A percentile compares a stretch with the other conserved stretches of the same genome.
Evolutionary conservation across 306 rosid species (phyloP).

Genomic region (Pyrus communis): DNA sequence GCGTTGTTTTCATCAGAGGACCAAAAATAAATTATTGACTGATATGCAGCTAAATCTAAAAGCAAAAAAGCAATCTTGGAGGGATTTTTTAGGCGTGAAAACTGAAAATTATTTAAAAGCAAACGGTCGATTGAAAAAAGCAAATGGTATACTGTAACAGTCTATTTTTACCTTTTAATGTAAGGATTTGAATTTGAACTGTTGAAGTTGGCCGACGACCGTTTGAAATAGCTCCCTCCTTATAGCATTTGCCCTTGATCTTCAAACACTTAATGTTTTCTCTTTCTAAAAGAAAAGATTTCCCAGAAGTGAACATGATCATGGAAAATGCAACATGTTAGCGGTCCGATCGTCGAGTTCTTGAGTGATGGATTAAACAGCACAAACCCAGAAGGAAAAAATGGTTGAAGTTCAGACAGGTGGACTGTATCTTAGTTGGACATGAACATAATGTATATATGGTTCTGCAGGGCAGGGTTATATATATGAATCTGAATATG

Average conservation of each 20-base stretch:
- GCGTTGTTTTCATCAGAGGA: conserved; percentile 37
- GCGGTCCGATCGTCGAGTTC: not conserved
- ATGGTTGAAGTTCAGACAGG: conserved; percentile 19
- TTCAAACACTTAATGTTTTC: not conserved
- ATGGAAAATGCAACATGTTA: conserved; percentile 3
- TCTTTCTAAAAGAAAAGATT: conserved; percentile 27
- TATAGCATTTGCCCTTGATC: conserved; percentile 24
- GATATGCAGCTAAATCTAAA: conserved; percentile 28
- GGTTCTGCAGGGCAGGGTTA: not conserved
- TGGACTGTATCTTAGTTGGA: not conserved
- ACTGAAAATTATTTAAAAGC: not conserved
- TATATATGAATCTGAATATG: not conserved
- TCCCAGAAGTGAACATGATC: conserved; percentile 9
- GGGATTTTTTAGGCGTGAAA: not conserved
- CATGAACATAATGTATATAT: conserved; percentile 17
- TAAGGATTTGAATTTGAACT: conserved; percentile 44
- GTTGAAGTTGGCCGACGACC: conserved; percentile 16
- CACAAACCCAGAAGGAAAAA: conserved; percentile 25
- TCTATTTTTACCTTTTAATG: conserved; percentile 28
- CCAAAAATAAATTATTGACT: conserved; percentile 31
- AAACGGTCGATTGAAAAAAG: conserved; percentile 4
- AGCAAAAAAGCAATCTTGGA: conserved; percentile 9
- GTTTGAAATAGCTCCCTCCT: conserved; percentile 73
- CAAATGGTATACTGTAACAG: conserved; percentile 29
- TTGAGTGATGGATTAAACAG: conserved; percentile 10